Conservation (phyloP, 75 land plant species). For the Selaginella tamariscina region DNA sequence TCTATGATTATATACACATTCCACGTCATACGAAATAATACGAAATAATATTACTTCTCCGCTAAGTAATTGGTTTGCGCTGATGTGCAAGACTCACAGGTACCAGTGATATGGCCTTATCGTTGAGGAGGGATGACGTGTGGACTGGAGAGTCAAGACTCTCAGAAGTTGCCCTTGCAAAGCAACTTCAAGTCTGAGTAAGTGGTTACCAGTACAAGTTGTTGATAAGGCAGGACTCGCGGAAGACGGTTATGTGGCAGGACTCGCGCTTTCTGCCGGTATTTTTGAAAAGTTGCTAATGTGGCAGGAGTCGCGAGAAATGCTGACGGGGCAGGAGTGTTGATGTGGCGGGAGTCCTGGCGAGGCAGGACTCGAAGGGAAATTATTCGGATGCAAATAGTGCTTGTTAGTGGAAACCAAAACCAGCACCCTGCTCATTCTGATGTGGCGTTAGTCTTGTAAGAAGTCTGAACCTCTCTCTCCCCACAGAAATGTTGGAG, state of each 20-base stretch:
- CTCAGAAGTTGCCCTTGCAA: neutral
- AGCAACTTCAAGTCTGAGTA: no score
- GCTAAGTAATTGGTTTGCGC: no score
- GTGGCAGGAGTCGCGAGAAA: neutral
- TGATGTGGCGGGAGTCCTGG: neutral
- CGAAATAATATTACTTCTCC: no score
- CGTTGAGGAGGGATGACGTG: no score
- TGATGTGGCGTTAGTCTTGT: no score
- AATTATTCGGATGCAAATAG: neutral
- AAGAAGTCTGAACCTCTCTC: neutral
- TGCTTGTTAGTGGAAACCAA: neutral
- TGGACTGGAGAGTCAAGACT: neutral
- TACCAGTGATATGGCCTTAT: no score
- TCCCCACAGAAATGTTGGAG: neutral
- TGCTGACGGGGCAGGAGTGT: neutral
- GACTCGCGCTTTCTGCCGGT: neutral
- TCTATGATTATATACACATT: neutral
- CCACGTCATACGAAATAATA: no score
- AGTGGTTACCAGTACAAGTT: neutral
- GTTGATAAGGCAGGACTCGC: neutral
- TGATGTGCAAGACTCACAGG: no score
- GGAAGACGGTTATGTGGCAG: neutral
- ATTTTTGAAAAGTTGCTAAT: neutral
- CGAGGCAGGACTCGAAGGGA: neutral
- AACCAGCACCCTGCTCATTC: neutral